These are phyloP conservation scores for Westerdykella ornata DNA, from an alignment of 2,329 filamentous ascomycete genomes.

Conservation along the genomic window DNA sequence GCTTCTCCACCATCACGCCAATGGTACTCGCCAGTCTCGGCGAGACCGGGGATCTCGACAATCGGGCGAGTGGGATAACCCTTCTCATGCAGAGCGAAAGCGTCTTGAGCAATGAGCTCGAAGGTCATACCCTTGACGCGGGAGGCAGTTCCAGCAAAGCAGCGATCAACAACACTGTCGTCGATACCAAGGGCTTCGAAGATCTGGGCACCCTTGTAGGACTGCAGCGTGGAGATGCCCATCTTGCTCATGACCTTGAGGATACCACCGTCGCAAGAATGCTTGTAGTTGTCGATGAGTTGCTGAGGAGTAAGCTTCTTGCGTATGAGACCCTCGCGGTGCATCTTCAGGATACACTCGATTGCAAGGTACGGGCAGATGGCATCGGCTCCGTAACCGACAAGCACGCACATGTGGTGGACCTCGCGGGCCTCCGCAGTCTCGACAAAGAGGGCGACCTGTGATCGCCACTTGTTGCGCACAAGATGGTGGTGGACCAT, in stretches of 20 bases:
- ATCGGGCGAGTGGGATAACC: slow-evolving; percentile 80
- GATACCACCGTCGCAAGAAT: slow-evolving; percentile 92
- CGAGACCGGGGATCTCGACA: slow-evolving; percentile 67
- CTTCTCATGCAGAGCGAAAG: slow-evolving; percentile 89
- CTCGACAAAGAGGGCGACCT: slow-evolving; percentile 80
- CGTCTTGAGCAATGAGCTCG: slow-evolving; percentile 86
- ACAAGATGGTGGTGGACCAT: slow-evolving; percentile 95
- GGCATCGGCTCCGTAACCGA: slow-evolving; percentile 90
- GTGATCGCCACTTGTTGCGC: slow-evolving; percentile 89
- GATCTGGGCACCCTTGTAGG: slow-evolving; percentile 97
- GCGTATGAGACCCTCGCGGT: slow-evolving; percentile 84
- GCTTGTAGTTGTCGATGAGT: slow-evolving; percentile 92
- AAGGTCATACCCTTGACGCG: slow-evolving; percentile 93
- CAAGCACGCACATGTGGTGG: slow-evolving; percentile 96
- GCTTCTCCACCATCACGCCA: slow-evolving; percentile 95
- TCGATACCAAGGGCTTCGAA: slow-evolving; percentile 94
- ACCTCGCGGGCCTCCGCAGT: slow-evolving; percentile 95
- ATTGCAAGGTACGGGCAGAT: slow-evolving; percentile 93
- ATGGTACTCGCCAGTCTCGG: slow-evolving; percentile 94
- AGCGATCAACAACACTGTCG: slow-evolving; percentile 84
- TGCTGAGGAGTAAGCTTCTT: slow-evolving; percentile 77
- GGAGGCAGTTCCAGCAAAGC: slow-evolving; percentile 89
- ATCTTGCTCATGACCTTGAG: slow-evolving; percentile 99
- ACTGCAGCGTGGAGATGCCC: slow-evolving; percentile 94
- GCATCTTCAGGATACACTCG: slow-evolving; percentile 95